Percentiles rank a stretch among this genome's conserved stretches.
These are phyloP conservation scores for Ustilago lituana DNA, from an alignment of 1,284 basidiomycete genomes.

Conservation along the genomic window DNA sequence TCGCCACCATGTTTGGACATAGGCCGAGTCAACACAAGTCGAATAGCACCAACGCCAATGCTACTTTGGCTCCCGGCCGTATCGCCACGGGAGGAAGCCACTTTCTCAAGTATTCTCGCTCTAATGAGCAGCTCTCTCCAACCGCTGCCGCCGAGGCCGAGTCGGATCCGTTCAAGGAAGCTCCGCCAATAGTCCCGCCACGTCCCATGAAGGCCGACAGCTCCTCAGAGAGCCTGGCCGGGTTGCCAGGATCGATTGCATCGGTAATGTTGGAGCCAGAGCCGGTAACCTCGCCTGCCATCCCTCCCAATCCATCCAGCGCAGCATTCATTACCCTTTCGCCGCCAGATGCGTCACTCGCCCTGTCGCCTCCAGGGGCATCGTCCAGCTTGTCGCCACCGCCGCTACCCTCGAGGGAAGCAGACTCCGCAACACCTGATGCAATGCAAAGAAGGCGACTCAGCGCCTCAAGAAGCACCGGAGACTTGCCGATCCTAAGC, in stretches of 20 bases:
- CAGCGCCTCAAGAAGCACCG: constrained; percentile 35
- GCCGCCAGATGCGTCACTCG: too few relatives aligned
- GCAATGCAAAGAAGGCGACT: constrained; percentile 19
- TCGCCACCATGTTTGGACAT: constrained; percentile 30
- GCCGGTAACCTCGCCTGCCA: constrained; percentile 3
- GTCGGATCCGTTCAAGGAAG: constrained; percentile 24
- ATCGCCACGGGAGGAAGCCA: constrained; percentile 19
- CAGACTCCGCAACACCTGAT: neutral
- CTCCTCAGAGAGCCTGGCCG: constrained; percentile 28
- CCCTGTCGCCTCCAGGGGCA: constrained; percentile 6
- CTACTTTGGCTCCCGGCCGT: constrained; percentile 16
- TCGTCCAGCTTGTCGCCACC: constrained; percentile 10
- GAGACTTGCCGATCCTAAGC: constrained; percentile 20
- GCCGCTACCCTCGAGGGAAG: constrained; percentile 14
- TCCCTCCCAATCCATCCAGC: constrained; percentile 3
- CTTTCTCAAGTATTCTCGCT: constrained; percentile 45
- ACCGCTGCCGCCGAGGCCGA: constrained; percentile 2
- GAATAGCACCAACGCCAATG: neutral
- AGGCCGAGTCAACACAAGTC: constrained; percentile 8
- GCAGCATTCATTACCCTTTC: too few relatives aligned
- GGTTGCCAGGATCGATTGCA: constrained; percentile 21
- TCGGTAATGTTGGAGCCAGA: constrained; percentile 22
- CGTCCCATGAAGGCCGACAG: constrained; percentile 32
- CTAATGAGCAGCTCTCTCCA: constrained; percentile 43
- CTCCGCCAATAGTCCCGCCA: constrained; percentile 29